Evolutionary conservation across 202 grass and related monocot genomes (phyloP), one percentile per base, ranked within the genome.

Genomic region (Dendrocalamus latiflorus): DNA sequence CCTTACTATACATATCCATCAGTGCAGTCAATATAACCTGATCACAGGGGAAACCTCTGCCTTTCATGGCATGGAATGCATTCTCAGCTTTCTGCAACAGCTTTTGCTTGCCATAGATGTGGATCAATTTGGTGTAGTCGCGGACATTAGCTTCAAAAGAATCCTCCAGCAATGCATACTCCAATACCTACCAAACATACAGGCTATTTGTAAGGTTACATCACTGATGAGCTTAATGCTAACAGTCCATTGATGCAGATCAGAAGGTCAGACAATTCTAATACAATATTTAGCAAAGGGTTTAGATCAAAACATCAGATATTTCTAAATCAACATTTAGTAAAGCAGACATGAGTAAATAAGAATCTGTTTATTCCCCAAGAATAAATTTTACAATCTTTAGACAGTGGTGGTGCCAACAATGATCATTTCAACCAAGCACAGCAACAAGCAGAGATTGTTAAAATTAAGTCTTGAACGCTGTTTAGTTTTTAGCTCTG

Each of bases 101-200:
- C 47, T 93, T 90, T 68, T 86, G 96, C 81, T 94, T 91, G 37
- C 76, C 89, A 76, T 91, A 90, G 26, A 86, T 87, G 65, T 92
- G 80, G 66, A 99, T 90, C 57, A 92, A 56, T 74, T 95, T 99
- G 33, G 96, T 95, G 74, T 93, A 94, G 79, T 95, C 96, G 0
- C 93, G 89, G 6, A 92, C 64, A 70, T 90, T 90, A 12, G 93
- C 89, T 84, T 99, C 87, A 7, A 99, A 99, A 58, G 91, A 89
- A 78, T 87, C 79, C n/a, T n/a, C n/a, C n/a, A n/a, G n/a, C 33
- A 99, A 34, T 41, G 63, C 77, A 26, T 55, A 79, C 36, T 68
- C 77, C 4, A 79, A 36, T 18, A 79, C 62, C 77, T 79, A 55
- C n/a, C n/a, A 53, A 68, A 53, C 20, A 79, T 22, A 10, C 62